Evolutionary conservation across 768 basidiomycete species (phyloP), one percentile per base, ranked within the genome.

Genomic region (Daedaleopsis nitida): DNA sequence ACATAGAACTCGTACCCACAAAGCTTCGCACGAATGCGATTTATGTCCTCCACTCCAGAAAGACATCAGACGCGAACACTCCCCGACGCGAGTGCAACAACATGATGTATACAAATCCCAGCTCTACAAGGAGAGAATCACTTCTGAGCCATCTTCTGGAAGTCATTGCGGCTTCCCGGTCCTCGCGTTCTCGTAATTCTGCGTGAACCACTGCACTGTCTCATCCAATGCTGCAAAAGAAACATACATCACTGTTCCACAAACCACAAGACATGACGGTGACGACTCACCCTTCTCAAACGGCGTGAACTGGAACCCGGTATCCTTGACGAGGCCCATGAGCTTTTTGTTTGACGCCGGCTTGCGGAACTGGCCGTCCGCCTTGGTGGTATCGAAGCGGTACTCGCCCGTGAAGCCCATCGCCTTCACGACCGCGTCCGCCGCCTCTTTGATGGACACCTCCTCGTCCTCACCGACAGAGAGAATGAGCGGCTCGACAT

Each of bases 321-420:
- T 55, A 5, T 79, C 86, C 32, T 88, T 88, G 52, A 95, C 86
- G 55, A 91, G 77, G n/a, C 75, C 76, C 52, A 92, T 71, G 7
- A 97, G 78, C 74, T 96, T 96, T 69, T 83, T 86, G 76, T 98
- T 98, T 39, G 93, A 94, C 17, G 96, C 96, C 0, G 96, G 95
- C 77, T 98, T 98, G 66, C 95, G 88, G 83, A 88, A 96, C 74
- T 98, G 96, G 1, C 96, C 95, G 69, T 98, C 96, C 10, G 95
- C 86, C 55, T 86, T 84, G 24, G 84, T 79, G 37, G 87, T 85
- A 75, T 97, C 94, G 74, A 95, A 97, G 43, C 78, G 74, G 68
- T 93, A 94, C 54, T 89, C 81, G 59, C 91, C 91, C 59, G 88
- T 65, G 78, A 94, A 95, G 45, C 83, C 85, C 45, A 97, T 78